A percentile compares a stretch with the other conserved stretches of the same genome.
These are phyloP conservation scores for Cryptococcus hybrid DNA, from an alignment of 1,284 basidiomycete genomes.

Conservation along the genomic window DNA sequence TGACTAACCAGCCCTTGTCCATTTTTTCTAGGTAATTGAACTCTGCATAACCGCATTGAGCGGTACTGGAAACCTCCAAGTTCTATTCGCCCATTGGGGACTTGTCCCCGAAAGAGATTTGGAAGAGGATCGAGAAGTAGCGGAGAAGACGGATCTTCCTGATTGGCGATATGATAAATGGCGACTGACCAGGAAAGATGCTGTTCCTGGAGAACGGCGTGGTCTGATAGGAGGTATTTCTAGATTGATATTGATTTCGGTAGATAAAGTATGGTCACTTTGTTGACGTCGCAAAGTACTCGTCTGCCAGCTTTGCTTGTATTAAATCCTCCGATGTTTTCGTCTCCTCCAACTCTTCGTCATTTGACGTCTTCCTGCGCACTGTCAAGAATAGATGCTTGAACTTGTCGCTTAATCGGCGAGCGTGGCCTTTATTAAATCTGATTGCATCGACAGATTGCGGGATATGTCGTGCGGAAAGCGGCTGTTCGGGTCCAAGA, in stretches of 20 bases:
- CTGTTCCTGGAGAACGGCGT: conserved; percentile 3
- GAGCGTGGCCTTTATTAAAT: not conserved
- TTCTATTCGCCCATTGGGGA: not conserved
- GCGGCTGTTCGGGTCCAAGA: not conserved
- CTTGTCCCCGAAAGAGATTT: not conserved
- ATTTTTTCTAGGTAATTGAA: not conserved
- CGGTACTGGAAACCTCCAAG: not conserved
- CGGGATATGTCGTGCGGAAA: not conserved
- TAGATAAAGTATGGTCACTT: not conserved
- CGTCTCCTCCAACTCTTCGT: not conserved
- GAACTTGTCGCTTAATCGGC: conserved; percentile 7
- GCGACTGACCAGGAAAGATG: conserved; percentile 3
- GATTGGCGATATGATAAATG: not conserved
- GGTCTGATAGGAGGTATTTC: not conserved
- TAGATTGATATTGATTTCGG: not conserved
- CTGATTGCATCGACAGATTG: not conserved
- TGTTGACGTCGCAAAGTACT: not conserved
- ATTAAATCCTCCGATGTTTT: not conserved
- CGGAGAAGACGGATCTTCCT: not conserved
- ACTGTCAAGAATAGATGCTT: not conserved
- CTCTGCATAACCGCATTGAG: not conserved
- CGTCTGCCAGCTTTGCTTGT: not conserved
- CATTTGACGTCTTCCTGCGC: not conserved
- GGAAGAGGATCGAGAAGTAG: not conserved
- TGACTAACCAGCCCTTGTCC: not conserved